These are phyloP conservation scores for Melaleuca quinquenervia DNA, from an alignment of 345 rosid genomes.

Conservation along the genomic window DNA sequence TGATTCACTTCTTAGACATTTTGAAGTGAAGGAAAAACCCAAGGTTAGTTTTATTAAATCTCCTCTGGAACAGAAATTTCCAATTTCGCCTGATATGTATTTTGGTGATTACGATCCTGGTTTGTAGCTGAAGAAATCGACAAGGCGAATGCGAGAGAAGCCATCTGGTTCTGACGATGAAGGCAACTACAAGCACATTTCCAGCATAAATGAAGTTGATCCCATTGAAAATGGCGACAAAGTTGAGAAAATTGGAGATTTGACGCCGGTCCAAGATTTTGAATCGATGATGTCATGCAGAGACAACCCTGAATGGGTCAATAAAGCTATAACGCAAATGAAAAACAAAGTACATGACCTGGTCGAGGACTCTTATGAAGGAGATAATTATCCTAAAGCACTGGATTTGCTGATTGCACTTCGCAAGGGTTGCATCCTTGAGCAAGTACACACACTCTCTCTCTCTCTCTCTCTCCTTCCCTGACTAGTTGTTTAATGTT, in stretches of 20 bases:
- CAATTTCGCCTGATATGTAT: neutral
- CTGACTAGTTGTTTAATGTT: neutral
- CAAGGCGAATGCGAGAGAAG: conserved; percentile 35
- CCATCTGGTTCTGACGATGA: conserved; percentile 63
- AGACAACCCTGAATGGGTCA: conserved; percentile 55
- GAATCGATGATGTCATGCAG: conserved; percentile 75
- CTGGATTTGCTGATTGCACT: conserved; percentile 55
- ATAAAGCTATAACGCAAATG: conserved; percentile 59
- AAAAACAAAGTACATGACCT: conserved; percentile 38
- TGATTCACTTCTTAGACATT: conserved; percentile 34
- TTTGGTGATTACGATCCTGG: neutral
- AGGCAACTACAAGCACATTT: conserved; percentile 5
- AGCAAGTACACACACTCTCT: conserved; percentile 40
- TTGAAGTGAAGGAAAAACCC: conserved; percentile 70
- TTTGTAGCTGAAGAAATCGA: conserved; percentile 60
- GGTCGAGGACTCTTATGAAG: conserved; percentile 24
- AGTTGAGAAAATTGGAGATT: conserved; percentile 43
- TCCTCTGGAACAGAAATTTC: neutral
- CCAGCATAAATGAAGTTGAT: conserved; percentile 11
- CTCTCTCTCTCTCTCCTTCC: neutral
- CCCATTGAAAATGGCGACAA: conserved; percentile 7
- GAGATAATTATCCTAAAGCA: conserved; percentile 35
- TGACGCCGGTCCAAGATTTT: conserved; percentile 65
- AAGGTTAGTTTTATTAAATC: conserved; percentile 32
- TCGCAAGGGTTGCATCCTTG: conserved; percentile 78